Conservation (phyloP, 225 moss, liverwort and hornwort genomes). For the Pleurozium schreberi region DNA sequence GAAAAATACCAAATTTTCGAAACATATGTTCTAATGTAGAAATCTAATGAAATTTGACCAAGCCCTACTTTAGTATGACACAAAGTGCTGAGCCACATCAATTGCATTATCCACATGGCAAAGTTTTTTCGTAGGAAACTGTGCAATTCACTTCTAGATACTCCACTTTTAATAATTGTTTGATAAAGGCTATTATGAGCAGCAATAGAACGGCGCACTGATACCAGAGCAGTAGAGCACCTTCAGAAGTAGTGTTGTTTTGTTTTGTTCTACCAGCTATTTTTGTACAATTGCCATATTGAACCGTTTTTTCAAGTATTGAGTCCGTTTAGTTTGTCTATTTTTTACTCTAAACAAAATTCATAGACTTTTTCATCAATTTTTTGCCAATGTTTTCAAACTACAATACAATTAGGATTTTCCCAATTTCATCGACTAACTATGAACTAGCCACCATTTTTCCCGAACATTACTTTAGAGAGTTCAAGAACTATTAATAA, state of each 20-base stretch:
- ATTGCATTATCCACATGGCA: neutral
- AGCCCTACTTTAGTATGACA: no score
- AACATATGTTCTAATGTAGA: no score
- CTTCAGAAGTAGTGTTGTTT: neutral
- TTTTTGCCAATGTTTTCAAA: neutral
- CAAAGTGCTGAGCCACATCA: no score
- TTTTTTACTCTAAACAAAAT: neutral
- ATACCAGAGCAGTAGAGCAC: neutral
- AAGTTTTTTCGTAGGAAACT: neutral
- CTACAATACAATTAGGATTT: fast-evolving
- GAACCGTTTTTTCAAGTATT: fast-evolving
- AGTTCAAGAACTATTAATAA: neutral
- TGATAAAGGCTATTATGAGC: no score
- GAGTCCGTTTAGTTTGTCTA: neutral
- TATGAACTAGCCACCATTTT: neutral
- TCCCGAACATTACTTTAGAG: neutral
- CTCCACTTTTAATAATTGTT: neutral
- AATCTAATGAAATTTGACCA: no score
- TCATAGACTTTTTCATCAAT: neutral
- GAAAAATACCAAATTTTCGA: no score
- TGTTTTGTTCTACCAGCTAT: neutral
- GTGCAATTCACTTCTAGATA: no score
- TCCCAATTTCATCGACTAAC: neutral
- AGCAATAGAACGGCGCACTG: fast-evolving
- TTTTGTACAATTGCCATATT: neutral